Evolutionary conservation across 2,329 filamentous ascomycete species (phyloP).

Genomic region (Malbranchea zuffiana): DNA sequence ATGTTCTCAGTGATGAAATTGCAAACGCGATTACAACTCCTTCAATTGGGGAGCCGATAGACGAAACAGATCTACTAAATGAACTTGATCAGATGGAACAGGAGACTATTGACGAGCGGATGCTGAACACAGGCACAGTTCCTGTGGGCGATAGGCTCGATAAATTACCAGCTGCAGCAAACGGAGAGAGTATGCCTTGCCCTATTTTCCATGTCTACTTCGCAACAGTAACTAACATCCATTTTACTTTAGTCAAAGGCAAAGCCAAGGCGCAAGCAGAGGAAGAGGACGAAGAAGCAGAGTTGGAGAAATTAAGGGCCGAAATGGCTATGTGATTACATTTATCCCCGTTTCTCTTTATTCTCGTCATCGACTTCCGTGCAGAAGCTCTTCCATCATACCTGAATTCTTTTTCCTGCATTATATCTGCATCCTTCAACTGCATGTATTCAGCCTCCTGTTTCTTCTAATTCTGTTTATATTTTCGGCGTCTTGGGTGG

Average conservation of each 20-base stretch:
- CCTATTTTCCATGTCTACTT: not conserved
- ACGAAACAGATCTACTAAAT: constrained; percentile 76
- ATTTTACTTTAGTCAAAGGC: constrained; percentile 30
- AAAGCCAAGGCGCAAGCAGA: constrained; percentile 44
- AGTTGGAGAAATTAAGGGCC: constrained; percentile 82
- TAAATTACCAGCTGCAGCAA: constrained; percentile 62
- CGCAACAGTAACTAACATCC: constrained; percentile 8
- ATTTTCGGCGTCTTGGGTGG: no score
- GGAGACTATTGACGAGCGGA: constrained; percentile 83
- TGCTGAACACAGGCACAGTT: constrained; percentile 78
- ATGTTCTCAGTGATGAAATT: constrained; percentile 88
- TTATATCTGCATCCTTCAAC: no score
- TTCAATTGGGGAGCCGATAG: constrained; percentile 56
- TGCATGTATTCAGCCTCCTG: no score
- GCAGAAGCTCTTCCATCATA: no score
- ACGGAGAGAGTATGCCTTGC: constrained; percentile 58
- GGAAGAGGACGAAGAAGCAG: constrained; percentile 93
- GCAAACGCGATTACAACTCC: constrained; percentile 68
- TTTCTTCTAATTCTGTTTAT: no score
- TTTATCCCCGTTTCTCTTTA: constrained; percentile 22
- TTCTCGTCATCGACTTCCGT: constrained; percentile 29
- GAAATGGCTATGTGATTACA: constrained; percentile 81
- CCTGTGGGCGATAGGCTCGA: constrained; percentile 65
- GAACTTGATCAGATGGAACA: constrained; percentile 83
- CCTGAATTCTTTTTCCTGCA: no score